Percentiles rank a stretch among this genome's conserved stretches.
Evolutionary conservation across 108 stramenopile species (phyloP).

Genomic region (Skeletonema menzelii): DNA sequence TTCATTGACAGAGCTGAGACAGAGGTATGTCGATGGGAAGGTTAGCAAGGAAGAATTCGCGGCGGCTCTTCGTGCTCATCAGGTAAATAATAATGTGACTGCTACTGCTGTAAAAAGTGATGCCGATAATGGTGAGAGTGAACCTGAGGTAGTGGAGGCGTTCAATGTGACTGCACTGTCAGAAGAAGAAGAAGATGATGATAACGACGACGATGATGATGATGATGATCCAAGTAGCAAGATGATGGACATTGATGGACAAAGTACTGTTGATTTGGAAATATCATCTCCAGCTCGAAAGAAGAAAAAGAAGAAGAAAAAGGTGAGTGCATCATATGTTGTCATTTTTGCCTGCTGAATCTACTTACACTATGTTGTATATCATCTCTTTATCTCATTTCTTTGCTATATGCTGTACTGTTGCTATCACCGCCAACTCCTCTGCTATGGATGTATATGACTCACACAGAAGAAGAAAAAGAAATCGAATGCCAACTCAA

Average conservation of each 20-base stretch:
- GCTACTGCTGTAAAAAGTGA: background rate
- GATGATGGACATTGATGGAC: background rate
- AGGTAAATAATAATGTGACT: background rate
- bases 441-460: background rate
- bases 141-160: background rate
- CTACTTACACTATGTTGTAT: too few species aligned
- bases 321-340: slow-evolving; percentile 47
- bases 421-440: too few species aligned
- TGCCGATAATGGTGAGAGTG: background rate
- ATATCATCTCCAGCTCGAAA: slow-evolving; percentile 6
- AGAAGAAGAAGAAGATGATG: background rate
- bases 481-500: slow-evolving; percentile 37
- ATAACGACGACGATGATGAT: slow-evolving; percentile 4
- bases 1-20: background rate
- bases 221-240: background rate
- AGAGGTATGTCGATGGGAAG: background rate
- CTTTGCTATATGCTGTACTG: too few species aligned
- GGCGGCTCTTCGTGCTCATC: background rate
- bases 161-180: background rate
- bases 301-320: slow-evolving; percentile 49
- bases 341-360: background rate
- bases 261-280: background rate
- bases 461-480: slow-evolving; percentile 37
- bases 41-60: background rate
- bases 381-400: too few species aligned